These are phyloP conservation scores for Mucor velutinosus DNA, from an alignment of 371 early-diverging fungal genomes.

Conservation along the genomic window DNA sequence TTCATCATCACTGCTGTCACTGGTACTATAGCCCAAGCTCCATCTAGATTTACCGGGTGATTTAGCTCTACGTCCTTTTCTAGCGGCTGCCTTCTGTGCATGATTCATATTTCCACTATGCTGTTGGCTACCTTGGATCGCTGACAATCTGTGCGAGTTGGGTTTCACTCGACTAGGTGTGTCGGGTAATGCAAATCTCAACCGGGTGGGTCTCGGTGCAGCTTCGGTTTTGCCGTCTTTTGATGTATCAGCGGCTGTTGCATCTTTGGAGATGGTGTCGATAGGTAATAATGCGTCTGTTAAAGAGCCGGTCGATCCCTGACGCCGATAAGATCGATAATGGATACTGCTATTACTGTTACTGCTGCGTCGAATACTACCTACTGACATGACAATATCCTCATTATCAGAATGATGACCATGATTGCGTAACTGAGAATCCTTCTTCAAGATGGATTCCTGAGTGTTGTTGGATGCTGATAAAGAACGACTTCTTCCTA, in stretches of 20 bases:
- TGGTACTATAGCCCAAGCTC: conserved; percentile 29
- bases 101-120: conserved; percentile 4
- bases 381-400: conserved; percentile 3
- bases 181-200: conserved; percentile 20
- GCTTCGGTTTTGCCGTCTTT: neutral
- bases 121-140: neutral
- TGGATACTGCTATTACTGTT: neutral
- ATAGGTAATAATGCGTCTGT: conserved; percentile 18
- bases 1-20: conserved; percentile 29
- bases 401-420: conserved; percentile 12
- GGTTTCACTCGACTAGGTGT: conserved; percentile 16
- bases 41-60: conserved; percentile 26
- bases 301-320: neutral
- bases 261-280: neutral
- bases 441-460: neutral
- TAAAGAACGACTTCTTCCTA: conserved; percentile 14
- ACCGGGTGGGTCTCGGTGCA: conserved; percentile 7
- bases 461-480: conserved; percentile 7
- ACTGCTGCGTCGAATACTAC: conserved; percentile 2
- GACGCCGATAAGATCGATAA: neutral
- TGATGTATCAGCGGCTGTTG: neutral
- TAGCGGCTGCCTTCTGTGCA: neutral
- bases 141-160: neutral
- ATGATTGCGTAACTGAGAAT: neutral
- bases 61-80: conserved; percentile 23